Base-by-base conservation (phyloP, 1,284 basidiomycete genomes). In the Xanthoconium separans region DNA sequence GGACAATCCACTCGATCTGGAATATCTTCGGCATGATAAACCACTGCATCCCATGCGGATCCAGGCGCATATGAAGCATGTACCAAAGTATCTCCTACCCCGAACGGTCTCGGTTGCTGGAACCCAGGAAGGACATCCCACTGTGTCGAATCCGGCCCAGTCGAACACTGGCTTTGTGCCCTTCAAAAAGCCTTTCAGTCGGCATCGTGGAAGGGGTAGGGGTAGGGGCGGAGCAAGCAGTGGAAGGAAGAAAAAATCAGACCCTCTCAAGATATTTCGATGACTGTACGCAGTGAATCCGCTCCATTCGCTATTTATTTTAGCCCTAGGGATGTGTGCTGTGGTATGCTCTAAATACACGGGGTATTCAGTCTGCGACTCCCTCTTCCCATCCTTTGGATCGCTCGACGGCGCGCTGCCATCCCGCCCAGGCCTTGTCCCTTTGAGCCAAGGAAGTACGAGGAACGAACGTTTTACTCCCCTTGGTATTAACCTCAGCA, bases 1-100 rank as follows among this genome's bases (percentile, higher is more conserved):
- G 65, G 95, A 98, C 65, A 96, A 99, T 67, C 97, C 97, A 0
- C 78, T 93, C 9, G 96, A 98, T 68, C 78, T 98, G 18, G 93
- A 94, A 50, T 98, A 89, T 69, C 77, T 99, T 31, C 85, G 93
- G 7, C 97, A 99, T 72, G 97, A 99, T 72, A 94, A 95, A 62
- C 89, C 95, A 2, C 75, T 98, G 12, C 92, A 96, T 65, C 91
- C 93, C 0, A 88, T 89, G 20, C 80, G 94, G 39, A 79, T 95
- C 11, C 93, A 95, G 66, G 75, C 90, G 2, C 96, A 99, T 67
- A 89, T 99, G 83, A 98, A 97, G 71, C 92, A 98, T 70, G 85
- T 99, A 4, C 97, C 97, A 0, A 87, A 87, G 52, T 99, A 99
- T 70, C 79, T 99, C 24, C 80, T 98, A 63, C 96, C 96, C 1